Conservation (phyloP, 306 rosid species). For the Cercis canadensis region DNA sequence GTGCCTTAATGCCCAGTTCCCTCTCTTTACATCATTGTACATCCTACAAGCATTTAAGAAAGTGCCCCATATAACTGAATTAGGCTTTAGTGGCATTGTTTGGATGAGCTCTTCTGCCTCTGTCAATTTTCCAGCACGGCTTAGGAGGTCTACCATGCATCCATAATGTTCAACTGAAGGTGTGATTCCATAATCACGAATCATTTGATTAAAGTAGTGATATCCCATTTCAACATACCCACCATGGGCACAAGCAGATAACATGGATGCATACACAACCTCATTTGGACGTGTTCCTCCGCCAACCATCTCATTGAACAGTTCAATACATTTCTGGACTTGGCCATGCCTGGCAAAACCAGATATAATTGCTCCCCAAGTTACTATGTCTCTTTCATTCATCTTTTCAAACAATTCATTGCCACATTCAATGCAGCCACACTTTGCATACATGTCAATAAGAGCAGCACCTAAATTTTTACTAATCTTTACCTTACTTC, state of each 20-base stretch:
- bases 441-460: slow-evolving; percentile 61
- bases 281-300: slow-evolving; percentile 51
- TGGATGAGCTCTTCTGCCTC: slow-evolving; percentile 50
- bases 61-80: slow-evolving; percentile 54
- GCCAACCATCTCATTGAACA: slow-evolving; percentile 50
- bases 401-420: slow-evolving; percentile 41
- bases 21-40: slow-evolving; percentile 45
- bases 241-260: slow-evolving; percentile 55
- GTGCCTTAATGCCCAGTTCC: slow-evolving; percentile 46
- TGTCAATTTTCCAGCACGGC: slow-evolving; percentile 50
- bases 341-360: slow-evolving; percentile 53
- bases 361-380: slow-evolving; percentile 59
- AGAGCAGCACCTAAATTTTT: slow-evolving; percentile 49
- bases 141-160: slow-evolving; percentile 63
- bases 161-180: slow-evolving; percentile 61
- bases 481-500: slow-evolving; percentile 31
- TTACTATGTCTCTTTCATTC: slow-evolving; percentile 44
- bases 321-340: slow-evolving; percentile 41
- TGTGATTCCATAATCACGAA: slow-evolving; percentile 40
- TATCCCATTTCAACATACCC: slow-evolving; percentile 51
- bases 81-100: slow-evolving; percentile 43
- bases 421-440: slow-evolving; percentile 50
- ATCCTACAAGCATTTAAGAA: slow-evolving; percentile 52
- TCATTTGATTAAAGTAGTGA: slow-evolving; percentile 46
- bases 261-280: slow-evolving; percentile 46